Base-by-base conservation (phyloP, 2,329 filamentous ascomycete genomes). In the Colletotrichum sp. region DNA sequence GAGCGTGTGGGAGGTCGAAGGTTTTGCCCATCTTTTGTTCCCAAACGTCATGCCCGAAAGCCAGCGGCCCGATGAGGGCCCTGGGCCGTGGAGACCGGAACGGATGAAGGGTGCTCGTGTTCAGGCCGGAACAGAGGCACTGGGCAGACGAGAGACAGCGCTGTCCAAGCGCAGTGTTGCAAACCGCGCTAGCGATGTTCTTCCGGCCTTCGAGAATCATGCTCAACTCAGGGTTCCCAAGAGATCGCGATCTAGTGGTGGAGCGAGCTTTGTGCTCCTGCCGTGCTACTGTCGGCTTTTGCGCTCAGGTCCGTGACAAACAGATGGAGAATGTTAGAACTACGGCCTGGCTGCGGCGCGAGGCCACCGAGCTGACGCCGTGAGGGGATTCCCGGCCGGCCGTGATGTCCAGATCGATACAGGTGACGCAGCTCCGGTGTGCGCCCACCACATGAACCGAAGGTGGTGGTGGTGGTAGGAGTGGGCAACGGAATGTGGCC, bases 361-460 rank as follows among this genome's bases (percentile, higher is more conserved):
- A 69, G 60, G 64, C 26, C 24, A 36, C 65, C 18, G 59, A 39
- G 28, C 24, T 34, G 49, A 32, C 26, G 62, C 57, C 34, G 70
- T 34, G 74, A 76, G 65, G 73, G 70, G 34, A 65, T 65, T 69
- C 59, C 74, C 59, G 24, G 74, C 65, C 64, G 70, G 70, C n/a
- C 59, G 21, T 73, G 36, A 65, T 64, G n/a, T 57, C 65, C 74
- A 59, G 34, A 74, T 69, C 21, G 59, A 76, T 65, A 64, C 65
- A 62, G 59, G 59, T 65, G 74, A 76, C 65, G 64, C 74, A 69
- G 70, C 62, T 66, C 60, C 44, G 62, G 24, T 15, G 32, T 49
- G n/a, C 24, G 57, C n/a, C 34, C 49, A 64, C 57, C 13, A 26
- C 49, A 30, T 66, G n/a, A n/a, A n/a, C 34, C 65, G 64, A 39